Evolutionary conservation across 208 protist genomes (phyloP).

Genomic region (Trypanosomatidae sp.): DNA sequence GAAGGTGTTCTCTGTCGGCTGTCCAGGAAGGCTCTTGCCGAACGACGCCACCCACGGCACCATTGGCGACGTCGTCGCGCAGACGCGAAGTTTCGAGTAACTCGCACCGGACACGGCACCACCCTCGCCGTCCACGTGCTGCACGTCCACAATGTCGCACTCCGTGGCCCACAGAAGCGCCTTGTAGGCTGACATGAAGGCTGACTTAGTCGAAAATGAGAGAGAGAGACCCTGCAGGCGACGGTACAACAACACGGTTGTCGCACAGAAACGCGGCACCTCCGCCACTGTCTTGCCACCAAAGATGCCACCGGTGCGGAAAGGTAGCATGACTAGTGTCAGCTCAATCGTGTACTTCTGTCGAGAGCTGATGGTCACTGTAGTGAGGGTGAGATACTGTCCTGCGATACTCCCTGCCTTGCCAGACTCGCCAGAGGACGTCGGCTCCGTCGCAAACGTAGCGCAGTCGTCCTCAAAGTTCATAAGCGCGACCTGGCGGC

Average conservation of each 20-base stretch:
- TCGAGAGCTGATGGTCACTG: conserved; percentile 59
- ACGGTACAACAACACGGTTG: conserved; percentile 41
- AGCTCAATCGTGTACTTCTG: conserved; percentile 73
- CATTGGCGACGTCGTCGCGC: conserved; percentile 55
- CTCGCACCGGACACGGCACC: conserved; percentile 7
- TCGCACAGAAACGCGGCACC: conserved; percentile 62
- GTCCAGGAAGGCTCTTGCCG: conserved; percentile 10
- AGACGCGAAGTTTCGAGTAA: conserved; percentile 54
- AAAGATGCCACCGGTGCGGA: conserved; percentile 30
- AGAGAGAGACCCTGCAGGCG: conserved; percentile 66
- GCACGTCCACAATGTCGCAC: conserved; percentile 68
- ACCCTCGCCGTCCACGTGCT: conserved; percentile 17
- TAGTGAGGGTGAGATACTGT: conserved; percentile 67
- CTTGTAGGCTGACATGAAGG: conserved; percentile 84
- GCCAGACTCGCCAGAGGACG: not conserved
- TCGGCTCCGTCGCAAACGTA: conserved; percentile 35
- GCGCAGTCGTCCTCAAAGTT: conserved; percentile 59
- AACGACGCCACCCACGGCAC: conserved; percentile 59
- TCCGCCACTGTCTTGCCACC: conserved; percentile 54
- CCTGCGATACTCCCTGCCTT: not conserved
- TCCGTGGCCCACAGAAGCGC: conserved; percentile 83
- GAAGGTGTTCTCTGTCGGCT: conserved; percentile 36
- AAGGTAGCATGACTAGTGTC: conserved; percentile 74
- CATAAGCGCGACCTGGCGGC: conserved; percentile 30
- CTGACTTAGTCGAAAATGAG: conserved; percentile 64